Conservation (phyloP, 2,329 filamentous ascomycete genomes). For the Exserohilum rostratum region DNA sequence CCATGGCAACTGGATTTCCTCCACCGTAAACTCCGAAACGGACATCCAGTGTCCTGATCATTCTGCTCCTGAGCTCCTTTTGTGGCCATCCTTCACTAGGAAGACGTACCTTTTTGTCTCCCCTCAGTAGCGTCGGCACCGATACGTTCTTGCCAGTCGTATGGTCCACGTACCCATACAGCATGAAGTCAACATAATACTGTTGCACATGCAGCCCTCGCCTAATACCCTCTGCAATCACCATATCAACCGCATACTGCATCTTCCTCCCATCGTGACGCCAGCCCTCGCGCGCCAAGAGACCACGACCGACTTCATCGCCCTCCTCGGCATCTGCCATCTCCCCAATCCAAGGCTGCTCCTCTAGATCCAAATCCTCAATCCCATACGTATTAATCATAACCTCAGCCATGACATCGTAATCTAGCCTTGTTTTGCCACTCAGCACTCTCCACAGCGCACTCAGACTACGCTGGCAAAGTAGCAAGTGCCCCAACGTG, state of each 20-base stretch:
- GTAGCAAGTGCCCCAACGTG: slow-evolving; percentile 54
- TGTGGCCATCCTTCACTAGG: slow-evolving; percentile 8
- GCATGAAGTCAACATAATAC: slow-evolving; percentile 62
- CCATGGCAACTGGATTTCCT: background rate
- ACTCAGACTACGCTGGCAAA: slow-evolving; percentile 59
- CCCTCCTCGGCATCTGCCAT: slow-evolving; percentile 32
- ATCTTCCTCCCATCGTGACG: slow-evolving; percentile 65
- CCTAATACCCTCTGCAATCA: slow-evolving; percentile 59
- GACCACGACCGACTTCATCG: slow-evolving; percentile 48
- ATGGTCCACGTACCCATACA: slow-evolving; percentile 66
- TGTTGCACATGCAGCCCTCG: slow-evolving; percentile 61
- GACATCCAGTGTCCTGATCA: slow-evolving; percentile 7
- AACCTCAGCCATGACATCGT: slow-evolving; percentile 22
- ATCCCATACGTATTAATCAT: slow-evolving; percentile 27
- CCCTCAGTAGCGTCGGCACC: slow-evolving; percentile 56
- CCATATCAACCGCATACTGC: slow-evolving; percentile 32
- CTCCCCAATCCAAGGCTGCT: slow-evolving; percentile 30
- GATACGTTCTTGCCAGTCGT: slow-evolving; percentile 58
- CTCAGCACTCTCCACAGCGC: slow-evolving; percentile 51
- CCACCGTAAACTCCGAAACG: background rate
- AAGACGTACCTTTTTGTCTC: slow-evolving; percentile 52
- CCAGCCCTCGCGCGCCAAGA: slow-evolving; percentile 51
- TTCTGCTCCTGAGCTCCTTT: background rate
- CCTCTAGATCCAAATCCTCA: slow-evolving; percentile 27
- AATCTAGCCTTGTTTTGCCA: slow-evolving; percentile 57